Evolutionary conservation across 805 yeast genomes (phyloP).

Genomic region (Hyphopichia homilentoma): DNA sequence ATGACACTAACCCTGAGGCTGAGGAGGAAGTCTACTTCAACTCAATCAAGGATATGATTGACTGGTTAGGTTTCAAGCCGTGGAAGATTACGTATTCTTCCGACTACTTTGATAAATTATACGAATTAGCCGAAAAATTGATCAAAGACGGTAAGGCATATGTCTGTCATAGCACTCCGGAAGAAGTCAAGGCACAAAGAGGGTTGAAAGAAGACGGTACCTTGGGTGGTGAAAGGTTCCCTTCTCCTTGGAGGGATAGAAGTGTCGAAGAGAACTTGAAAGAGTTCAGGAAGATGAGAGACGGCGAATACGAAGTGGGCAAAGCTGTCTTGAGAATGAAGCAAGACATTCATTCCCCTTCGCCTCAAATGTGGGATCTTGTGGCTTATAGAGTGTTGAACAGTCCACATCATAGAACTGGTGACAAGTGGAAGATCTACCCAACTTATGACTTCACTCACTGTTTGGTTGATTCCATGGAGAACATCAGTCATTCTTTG

Average conservation of each 20-base stretch:
- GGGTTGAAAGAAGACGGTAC: slow-evolving; percentile 91
- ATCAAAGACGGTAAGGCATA: slow-evolving; percentile 73
- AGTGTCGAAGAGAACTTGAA: slow-evolving; percentile 68
- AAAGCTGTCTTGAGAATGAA: slow-evolving; percentile 96
- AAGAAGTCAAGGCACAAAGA: slow-evolving; percentile 83
- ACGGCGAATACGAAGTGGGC: slow-evolving; percentile 84
- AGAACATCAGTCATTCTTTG: slow-evolving; percentile 90
- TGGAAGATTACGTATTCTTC: slow-evolving; percentile 95
- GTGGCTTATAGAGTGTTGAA: slow-evolving; percentile 94
- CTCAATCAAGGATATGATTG: slow-evolving; percentile 77
- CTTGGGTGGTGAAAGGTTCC: slow-evolving; percentile 86
- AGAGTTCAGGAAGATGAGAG: slow-evolving; percentile 88
- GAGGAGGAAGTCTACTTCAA: slow-evolving; percentile 91
- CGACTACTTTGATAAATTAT: slow-evolving; percentile 88
- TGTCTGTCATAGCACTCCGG: slow-evolving; percentile 91
- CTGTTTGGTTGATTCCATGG: slow-evolving; percentile 97
- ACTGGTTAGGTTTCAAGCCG: slow-evolving; percentile 93
- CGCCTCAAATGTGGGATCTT: slow-evolving; percentile 99
- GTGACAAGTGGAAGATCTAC: slow-evolving; percentile 94
- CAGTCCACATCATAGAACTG: slow-evolving; percentile 94
- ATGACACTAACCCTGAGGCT: slow-evolving; percentile 98
- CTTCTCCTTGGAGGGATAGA: slow-evolving; percentile 73
- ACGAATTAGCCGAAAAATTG: slow-evolving; percentile 82
- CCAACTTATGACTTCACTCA: slow-evolving; percentile 99
- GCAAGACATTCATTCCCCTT: slow-evolving; percentile 83